Evolutionary conservation across 768 basidiomycete species (phyloP).

Genomic region (Tremella fuciformis): DNA sequence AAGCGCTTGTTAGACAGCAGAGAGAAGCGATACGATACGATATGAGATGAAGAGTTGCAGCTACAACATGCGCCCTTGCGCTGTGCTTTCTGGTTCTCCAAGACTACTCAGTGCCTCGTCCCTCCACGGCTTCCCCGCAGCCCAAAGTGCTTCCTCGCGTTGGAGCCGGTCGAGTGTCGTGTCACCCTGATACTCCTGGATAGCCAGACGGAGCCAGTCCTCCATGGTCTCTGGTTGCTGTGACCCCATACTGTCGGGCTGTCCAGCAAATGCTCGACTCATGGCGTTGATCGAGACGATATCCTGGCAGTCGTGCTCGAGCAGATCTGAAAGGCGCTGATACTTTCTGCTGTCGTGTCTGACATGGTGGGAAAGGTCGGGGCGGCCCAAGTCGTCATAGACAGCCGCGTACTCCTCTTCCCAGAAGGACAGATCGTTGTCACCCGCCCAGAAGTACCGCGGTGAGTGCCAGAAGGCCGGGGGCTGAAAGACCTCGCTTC

Average conservation of each 20-base stretch:
- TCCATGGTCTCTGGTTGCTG: conserved; percentile 5
- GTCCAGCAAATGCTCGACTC: neutral
- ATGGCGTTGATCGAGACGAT: neutral
- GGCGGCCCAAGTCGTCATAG: neutral
- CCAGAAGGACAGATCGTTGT: neutral
- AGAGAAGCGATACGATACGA: too few relatives aligned
- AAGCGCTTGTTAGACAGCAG: too few relatives aligned
- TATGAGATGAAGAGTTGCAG: too few relatives aligned
- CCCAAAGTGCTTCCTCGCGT: too few relatives aligned
- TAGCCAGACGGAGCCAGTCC: neutral
- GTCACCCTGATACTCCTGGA: too few relatives aligned
- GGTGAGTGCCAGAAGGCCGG: neutral
- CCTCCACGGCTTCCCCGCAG: too few relatives aligned
- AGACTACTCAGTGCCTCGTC: too few relatives aligned
- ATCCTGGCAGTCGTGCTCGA: neutral
- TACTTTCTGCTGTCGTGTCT: neutral
- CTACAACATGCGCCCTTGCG: too few relatives aligned
- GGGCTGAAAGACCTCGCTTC: neutral
- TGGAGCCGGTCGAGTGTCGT: too few relatives aligned
- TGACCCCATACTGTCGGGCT: neutral
- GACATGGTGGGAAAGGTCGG: neutral
- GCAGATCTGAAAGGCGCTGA: conserved; percentile 5
- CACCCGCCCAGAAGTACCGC: neutral
- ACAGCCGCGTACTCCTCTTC: conserved; percentile 2
- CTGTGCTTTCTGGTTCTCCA: too few relatives aligned